phyloP scores from a whole-genome alignment of 2,329 filamentous ascomycete genomes.

The Trichoderma sp. region DNA sequence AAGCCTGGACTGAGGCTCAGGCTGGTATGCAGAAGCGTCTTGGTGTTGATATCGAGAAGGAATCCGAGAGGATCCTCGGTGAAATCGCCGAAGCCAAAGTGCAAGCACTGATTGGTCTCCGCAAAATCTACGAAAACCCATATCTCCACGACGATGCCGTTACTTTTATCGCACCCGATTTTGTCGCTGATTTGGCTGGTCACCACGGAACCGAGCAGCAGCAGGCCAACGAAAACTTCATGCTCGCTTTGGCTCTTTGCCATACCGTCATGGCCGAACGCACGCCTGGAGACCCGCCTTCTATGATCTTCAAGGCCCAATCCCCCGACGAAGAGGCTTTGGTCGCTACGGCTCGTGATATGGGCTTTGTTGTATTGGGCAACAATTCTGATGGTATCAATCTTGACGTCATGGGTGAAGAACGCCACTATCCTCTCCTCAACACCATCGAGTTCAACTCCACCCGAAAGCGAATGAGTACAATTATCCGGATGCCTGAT shows the following conservation, averaged over 20 bases:
- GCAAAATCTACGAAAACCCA: constrained; percentile 80
- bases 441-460: constrained; percentile 99
- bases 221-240: constrained; percentile 79
- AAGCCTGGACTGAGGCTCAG: constrained; percentile 96
- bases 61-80: constrained; percentile 66
- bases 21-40: constrained; percentile 92
- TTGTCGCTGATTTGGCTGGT: constrained; percentile 77
- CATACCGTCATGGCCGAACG: constrained; percentile 94
- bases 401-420: constrained; percentile 81
- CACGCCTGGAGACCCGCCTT: constrained; percentile 83
- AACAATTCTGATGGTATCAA: constrained; percentile 76
- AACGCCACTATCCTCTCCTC: constrained; percentile 79
- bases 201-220: constrained; percentile 74
- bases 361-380: constrained; percentile 89
- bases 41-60: constrained; percentile 81
- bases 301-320: constrained; percentile 93
- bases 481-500: constrained; percentile 92
- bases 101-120: constrained; percentile 68
- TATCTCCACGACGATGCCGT: constrained; percentile 87
- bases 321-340: constrained; percentile 95
- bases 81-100: constrained; percentile 78
- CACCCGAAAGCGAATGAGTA: constrained; percentile 94
- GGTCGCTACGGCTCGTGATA: constrained; percentile 89
- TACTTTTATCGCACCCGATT: constrained; percentile 90
- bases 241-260: constrained; percentile 92